These are phyloP conservation scores for Backusella parvicylindrica DNA, from an alignment of 192 early-diverging fungal genomes.

Conservation along the genomic window DNA sequence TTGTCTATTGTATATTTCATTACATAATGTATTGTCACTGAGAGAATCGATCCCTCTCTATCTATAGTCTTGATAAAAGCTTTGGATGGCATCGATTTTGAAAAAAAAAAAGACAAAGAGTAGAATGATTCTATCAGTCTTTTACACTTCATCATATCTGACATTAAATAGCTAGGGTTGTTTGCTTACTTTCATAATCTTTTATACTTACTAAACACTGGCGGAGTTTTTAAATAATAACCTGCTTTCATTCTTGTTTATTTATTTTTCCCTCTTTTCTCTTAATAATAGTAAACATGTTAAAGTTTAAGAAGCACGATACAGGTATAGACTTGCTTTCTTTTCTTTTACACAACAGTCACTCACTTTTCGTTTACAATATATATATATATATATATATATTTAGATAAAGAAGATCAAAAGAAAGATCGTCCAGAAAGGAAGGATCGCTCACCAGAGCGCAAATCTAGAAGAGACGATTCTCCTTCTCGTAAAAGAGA, in stretches of 20 bases:
- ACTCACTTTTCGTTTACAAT: background rate
- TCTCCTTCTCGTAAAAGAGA: conserved; percentile 1
- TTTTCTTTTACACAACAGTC: background rate
- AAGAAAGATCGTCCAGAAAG: background rate
- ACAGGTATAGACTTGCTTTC: background rate
- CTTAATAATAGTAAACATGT: background rate
- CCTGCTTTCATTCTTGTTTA: background rate
- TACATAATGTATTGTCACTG: too few species aligned
- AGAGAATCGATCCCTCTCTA: too few species aligned
- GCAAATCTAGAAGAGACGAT: background rate
- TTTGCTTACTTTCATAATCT: too few species aligned
- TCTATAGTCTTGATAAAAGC: too few species aligned
- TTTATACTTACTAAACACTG: too few species aligned
- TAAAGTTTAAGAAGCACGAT: conserved; percentile 12
- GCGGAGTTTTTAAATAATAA: too few species aligned
- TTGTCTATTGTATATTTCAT: too few species aligned
- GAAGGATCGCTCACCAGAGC: background rate
- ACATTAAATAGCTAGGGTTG: too few species aligned
- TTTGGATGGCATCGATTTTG: too few species aligned
- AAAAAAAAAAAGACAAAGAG: too few species aligned
- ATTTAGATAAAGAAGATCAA: background rate
- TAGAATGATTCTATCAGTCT: too few species aligned
- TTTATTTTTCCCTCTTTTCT: background rate
- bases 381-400: background rate
- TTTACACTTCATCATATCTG: too few species aligned